A percentile compares a stretch with the other conserved stretches of the same genome.
Evolutionary conservation across 495 filamentous ascomycete species (phyloP).

Genomic region (Lasiosphaeris hirsuta): DNA sequence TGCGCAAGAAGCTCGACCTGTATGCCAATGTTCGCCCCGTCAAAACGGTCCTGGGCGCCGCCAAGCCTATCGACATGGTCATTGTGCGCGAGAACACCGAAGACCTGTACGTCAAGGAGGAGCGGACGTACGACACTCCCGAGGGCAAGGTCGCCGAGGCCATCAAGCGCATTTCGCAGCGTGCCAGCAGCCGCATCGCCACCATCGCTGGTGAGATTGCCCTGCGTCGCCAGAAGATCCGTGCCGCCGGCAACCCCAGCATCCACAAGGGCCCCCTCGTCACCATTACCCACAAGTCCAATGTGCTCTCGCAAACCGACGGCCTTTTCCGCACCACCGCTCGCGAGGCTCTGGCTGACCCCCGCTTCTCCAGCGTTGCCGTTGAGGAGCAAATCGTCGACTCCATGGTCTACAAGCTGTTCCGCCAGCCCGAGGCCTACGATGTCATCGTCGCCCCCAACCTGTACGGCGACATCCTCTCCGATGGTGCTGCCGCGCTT

Average conservation of each 20-base stretch:
- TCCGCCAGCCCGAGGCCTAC: constrained; percentile 89
- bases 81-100: constrained; percentile 99
- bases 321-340: constrained; percentile 88
- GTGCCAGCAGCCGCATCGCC: constrained; percentile 77
- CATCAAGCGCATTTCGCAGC: constrained; percentile 92
- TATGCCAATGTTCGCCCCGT: constrained; percentile 98
- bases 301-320: constrained; percentile 94
- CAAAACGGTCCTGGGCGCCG: constrained; percentile 65
- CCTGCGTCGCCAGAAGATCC: constrained; percentile 76
- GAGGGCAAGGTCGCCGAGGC: constrained; percentile 89
- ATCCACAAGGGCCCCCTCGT: constrained; percentile 72
- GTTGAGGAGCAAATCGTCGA: constrained; percentile 99
- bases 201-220: constrained; percentile 94
- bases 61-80: constrained; percentile 83
- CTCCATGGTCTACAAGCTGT: constrained; percentile 98
- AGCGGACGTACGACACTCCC: constrained; percentile 69
- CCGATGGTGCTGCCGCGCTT: constrained; percentile 90
- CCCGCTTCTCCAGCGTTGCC: constrained; percentile 57
- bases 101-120: constrained; percentile 98
- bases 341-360: constrained; percentile 61
- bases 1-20: constrained; percentile 90
- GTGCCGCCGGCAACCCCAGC: constrained; percentile 44
- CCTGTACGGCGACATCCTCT: constrained; percentile 71
- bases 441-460: constrained; percentile 98
- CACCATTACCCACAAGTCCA: constrained; percentile 97